A percentile compares a stretch with the other conserved stretches of the same genome.
These are phyloP conservation scores for Xylaria digitata DNA, from an alignment of 2,329 filamentous ascomycete genomes.

Conservation along the genomic window DNA sequence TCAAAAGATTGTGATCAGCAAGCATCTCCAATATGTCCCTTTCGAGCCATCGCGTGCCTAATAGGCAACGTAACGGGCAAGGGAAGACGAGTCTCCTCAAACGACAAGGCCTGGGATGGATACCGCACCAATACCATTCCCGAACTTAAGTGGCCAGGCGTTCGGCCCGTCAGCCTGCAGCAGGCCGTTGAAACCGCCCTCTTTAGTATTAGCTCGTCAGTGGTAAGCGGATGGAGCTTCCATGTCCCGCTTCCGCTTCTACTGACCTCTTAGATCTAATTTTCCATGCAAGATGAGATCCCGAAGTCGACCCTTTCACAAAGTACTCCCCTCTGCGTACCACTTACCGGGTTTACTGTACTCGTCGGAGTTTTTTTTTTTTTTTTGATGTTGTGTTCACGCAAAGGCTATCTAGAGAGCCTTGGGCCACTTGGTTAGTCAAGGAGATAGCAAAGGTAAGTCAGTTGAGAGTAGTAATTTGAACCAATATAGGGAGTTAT, in stretches of 20 bases:
- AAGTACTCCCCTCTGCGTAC: conserved; percentile 15
- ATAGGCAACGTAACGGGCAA: conserved; percentile 14
- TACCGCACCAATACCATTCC: conserved; percentile 17
- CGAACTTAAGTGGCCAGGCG: conserved; percentile 12
- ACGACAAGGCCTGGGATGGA: neutral
- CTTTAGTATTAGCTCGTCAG: conserved; percentile 20
- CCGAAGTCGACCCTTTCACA: conserved; percentile 33
- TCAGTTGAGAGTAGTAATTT: neutral
- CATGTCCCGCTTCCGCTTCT: conserved; percentile 18
- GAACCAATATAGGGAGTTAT: neutral
- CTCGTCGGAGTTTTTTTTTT: conserved; percentile 4
- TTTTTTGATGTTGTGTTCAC: conserved; percentile 14
- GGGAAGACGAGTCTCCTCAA: conserved; percentile 18
- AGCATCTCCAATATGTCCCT: conserved; percentile 8
- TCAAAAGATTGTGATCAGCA: conserved; percentile 18
- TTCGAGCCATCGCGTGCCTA: conserved; percentile 13
- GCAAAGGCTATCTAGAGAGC: conserved; percentile 4
- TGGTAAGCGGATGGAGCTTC: conserved; percentile 16
- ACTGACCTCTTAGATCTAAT: conserved; percentile 34
- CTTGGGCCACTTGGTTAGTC: neutral
- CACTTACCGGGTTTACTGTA: conserved; percentile 10
- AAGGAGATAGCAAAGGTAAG: neutral
- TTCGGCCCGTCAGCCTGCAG: conserved; percentile 37
- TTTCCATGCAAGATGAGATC: conserved; percentile 40
- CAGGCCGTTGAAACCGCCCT: conserved; percentile 20